Evolutionary conservation across 1,284 basidiomycete genomes (phyloP).

Genomic region (Kwoniella shivajii): DNA sequence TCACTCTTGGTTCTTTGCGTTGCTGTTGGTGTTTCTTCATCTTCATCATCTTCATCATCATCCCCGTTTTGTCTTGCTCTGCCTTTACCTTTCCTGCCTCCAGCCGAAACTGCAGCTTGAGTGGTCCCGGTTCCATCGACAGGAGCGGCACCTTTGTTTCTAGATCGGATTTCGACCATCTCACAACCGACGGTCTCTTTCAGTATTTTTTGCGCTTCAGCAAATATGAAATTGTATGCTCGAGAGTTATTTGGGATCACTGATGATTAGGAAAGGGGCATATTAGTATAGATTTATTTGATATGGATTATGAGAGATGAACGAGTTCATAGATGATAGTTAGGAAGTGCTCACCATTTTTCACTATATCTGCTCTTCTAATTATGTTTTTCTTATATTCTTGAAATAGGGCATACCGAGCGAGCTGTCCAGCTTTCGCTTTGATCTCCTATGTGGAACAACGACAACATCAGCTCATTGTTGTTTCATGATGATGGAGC

Average conservation of each 20-base stretch:
- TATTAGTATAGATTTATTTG: too few relatives aligned
- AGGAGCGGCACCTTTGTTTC: slow-evolving; percentile 19
- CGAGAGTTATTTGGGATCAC: slow-evolving; percentile 32
- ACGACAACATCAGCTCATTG: not conserved
- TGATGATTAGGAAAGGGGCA: slow-evolving; percentile 6
- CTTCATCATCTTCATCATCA: slow-evolving; percentile 29
- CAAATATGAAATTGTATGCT: slow-evolving; percentile 35
- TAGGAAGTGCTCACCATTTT: slow-evolving; percentile 34
- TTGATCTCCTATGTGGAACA: slow-evolving; percentile 31
- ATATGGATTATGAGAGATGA: too few relatives aligned
- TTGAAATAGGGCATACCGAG: slow-evolving; percentile 45
- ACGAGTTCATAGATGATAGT: not conserved
- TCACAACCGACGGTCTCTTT: slow-evolving; percentile 47
- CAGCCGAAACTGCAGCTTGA: slow-evolving; percentile 13
- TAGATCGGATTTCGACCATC: slow-evolving; percentile 43
- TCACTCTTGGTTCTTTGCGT: slow-evolving; percentile 21
- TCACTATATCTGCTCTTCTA: slow-evolving; percentile 34
- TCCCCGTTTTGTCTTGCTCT: slow-evolving; percentile 26
- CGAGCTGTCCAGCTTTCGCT: slow-evolving; percentile 36
- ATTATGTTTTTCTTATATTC: slow-evolving; percentile 45
- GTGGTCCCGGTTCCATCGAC: slow-evolving; percentile 3
- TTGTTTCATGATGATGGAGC: not conserved
- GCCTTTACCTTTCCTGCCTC: slow-evolving; percentile 30
- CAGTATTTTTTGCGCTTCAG: slow-evolving; percentile 35
- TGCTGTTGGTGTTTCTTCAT: slow-evolving; percentile 13